A percentile compares a stretch with the other conserved stretches of the same genome.
These are phyloP conservation scores for Circinella umbellata DNA, from an alignment of 371 early-diverging fungal genomes.

Conservation along the genomic window DNA sequence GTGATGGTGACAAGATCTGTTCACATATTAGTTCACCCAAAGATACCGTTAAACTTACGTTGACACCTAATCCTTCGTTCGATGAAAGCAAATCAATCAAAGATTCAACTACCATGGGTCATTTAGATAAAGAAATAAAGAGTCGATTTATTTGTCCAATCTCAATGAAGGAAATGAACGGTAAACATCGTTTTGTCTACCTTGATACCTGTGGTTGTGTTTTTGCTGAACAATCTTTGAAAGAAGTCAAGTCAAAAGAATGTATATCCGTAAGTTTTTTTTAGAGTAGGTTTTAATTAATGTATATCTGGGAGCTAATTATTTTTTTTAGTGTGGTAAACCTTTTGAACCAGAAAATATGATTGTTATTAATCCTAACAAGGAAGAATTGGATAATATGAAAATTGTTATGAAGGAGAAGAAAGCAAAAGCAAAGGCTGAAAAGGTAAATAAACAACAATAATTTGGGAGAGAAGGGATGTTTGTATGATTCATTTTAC, in stretches of 20 bases:
- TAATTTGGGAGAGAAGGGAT: too few relatives aligned
- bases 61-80: conserved; percentile 76
- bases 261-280: conserved; percentile 60
- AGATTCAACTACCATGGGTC: conserved; percentile 51
- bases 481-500: too few relatives aligned
- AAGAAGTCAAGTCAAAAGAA: conserved; percentile 68
- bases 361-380: conserved; percentile 78
- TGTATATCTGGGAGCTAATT: background rate
- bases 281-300: background rate
- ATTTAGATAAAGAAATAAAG: conserved; percentile 56
- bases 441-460: conserved; percentile 35
- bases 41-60: conserved; percentile 79
- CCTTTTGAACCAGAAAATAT: conserved; percentile 64
- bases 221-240: conserved; percentile 84
- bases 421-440: conserved; percentile 62
- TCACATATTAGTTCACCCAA: conserved; percentile 74
- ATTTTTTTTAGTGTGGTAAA: conserved; percentile 64
- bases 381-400: conserved; percentile 67
- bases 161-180: conserved; percentile 94
- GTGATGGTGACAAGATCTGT: conserved; percentile 84
- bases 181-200: conserved; percentile 82
- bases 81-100: conserved; percentile 36
- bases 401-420: conserved; percentile 58
- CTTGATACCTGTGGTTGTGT: conserved; percentile 88
- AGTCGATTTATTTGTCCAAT: conserved; percentile 88